These are phyloP conservation scores for Trypanosomatidae sp. DNA, from an alignment of 208 protist species.

Conservation along the genomic window DNA sequence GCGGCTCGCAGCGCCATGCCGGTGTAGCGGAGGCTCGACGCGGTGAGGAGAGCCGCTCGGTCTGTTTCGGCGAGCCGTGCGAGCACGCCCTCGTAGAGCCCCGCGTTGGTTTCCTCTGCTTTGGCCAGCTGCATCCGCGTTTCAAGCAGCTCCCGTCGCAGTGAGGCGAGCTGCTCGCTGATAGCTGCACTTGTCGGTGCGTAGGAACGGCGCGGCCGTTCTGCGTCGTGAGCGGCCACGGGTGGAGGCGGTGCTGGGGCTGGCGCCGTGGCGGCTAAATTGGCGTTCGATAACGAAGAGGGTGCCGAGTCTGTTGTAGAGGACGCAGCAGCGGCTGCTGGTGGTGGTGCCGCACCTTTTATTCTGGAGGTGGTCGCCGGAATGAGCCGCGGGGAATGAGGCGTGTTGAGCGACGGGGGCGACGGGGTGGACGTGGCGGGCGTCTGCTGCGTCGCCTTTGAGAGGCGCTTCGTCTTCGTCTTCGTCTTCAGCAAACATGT, in stretches of 20 bases:
- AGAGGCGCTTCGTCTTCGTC: neutral
- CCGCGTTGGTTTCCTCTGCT: constrained; percentile 14
- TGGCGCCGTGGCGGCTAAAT: neutral
- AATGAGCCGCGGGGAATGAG: neutral
- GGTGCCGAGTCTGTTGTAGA: neutral
- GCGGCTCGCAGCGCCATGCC: constrained; percentile 66
- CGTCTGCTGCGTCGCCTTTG: neutral
- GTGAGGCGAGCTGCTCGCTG: constrained; percentile 25
- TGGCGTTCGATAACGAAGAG: neutral
- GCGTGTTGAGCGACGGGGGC: neutral
- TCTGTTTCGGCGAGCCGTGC: constrained; percentile 47
- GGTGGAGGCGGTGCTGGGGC: neutral
- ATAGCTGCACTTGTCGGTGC: neutral
- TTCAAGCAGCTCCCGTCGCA: constrained; percentile 46
- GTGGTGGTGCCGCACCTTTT: neutral
- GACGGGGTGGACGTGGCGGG: neutral
- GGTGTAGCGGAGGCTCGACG: constrained; percentile 69
- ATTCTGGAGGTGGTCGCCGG: neutral
- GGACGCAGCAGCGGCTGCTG: neutral
- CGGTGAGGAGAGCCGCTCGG: constrained; percentile 43
- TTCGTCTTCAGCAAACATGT: neutral
- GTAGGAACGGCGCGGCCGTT: constrained; percentile 8
- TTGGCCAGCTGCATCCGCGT: constrained; percentile 58
- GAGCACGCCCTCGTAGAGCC: constrained; percentile 34
- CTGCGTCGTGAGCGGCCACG: neutral